Conservation (phyloP, 2,329 filamentous ascomycete species). For the Alternaria infectoria region DNA sequence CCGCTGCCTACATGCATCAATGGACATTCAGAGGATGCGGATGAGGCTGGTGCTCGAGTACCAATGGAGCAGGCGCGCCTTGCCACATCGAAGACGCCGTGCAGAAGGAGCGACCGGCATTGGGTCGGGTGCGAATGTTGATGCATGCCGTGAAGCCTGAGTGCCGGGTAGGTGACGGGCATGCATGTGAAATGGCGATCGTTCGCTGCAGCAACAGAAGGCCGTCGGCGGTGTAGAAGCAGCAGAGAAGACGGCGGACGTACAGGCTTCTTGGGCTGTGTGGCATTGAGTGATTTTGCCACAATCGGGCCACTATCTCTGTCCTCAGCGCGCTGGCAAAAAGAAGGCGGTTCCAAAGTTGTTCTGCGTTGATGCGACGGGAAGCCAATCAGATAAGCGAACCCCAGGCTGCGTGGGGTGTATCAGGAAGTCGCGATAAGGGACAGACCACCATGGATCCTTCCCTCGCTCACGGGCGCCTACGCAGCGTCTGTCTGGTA, state of each 20-base stretch:
- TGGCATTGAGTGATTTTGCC: slow-evolving; percentile 12
- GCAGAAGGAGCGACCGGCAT: slow-evolving; percentile 13
- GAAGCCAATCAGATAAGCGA: slow-evolving; percentile 22
- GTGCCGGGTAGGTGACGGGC: slow-evolving; percentile 4
- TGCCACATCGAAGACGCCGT: slow-evolving; percentile 11
- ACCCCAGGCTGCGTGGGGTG: slow-evolving; percentile 27
- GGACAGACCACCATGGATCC: slow-evolving; percentile 3
- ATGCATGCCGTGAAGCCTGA: slow-evolving; percentile 4
- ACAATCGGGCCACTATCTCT: slow-evolving; percentile 1
- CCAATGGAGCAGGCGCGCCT: slow-evolving; percentile 5
- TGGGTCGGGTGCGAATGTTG: slow-evolving; percentile 3
- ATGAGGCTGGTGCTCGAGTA: slow-evolving; percentile 1
- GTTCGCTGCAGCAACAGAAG: slow-evolving; percentile 13
- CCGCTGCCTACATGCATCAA: not conserved
- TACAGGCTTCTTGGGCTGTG: slow-evolving; percentile 14
- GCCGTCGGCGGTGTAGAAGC: slow-evolving; percentile 26
- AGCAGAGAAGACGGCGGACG: slow-evolving; percentile 1
- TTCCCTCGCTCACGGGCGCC: not conserved
- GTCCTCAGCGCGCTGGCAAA: slow-evolving; percentile 2
- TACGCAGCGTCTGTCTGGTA: not conserved
- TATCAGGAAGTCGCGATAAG: slow-evolving; percentile 32
- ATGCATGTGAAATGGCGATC: slow-evolving; percentile 2
- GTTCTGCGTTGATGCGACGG: slow-evolving; percentile 13
- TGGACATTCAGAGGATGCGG: not conserved
- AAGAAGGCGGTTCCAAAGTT: slow-evolving; percentile 6